Evolutionary conservation across 192 early-diverging fungal species (phyloP).

Genomic region (Obelidium mucronatum): DNA sequence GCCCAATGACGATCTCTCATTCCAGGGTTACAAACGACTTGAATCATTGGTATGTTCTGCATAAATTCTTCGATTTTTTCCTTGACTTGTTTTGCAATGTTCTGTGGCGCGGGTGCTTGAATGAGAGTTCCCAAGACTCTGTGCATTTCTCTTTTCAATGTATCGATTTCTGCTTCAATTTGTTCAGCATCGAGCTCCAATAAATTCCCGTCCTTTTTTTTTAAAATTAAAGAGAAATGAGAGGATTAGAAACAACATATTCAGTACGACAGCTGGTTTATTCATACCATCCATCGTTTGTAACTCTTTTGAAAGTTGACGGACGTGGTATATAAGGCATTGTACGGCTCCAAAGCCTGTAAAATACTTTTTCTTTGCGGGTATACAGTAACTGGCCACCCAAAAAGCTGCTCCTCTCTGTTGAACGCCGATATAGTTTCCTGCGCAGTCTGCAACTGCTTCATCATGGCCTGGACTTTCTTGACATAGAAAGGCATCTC

Average conservation of each 20-base stretch:
- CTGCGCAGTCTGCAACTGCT: conserved; percentile 58
- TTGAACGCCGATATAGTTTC: conserved; percentile 70
- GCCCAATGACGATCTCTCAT: conserved; percentile 68
- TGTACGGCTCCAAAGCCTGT: conserved; percentile 61
- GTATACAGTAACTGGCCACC: conserved; percentile 65
- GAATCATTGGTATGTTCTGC: conserved; percentile 65
- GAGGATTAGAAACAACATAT: too few relatives aligned
- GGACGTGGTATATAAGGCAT: conserved; percentile 66
- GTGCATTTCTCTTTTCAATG: conserved; percentile 68
- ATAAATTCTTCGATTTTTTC: conserved; percentile 72
- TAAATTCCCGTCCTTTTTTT: conserved; percentile 56
- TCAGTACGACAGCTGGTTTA: background rate
- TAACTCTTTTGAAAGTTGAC: conserved; percentile 69
- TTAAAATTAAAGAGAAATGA: background rate
- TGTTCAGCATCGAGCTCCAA: conserved; percentile 66
- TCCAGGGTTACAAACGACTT: conserved; percentile 68
- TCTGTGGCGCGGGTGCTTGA: conserved; percentile 61
- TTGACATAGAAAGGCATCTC: conserved; percentile 76
- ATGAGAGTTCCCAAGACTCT: conserved; percentile 59
- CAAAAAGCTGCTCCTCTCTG: conserved; percentile 69
- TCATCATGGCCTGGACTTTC: conserved; percentile 64
- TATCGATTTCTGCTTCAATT: conserved; percentile 64
- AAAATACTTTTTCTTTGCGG: conserved; percentile 66
- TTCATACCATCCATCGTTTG: conserved; percentile 64
- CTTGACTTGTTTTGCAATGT: conserved; percentile 66